Base-by-base conservation (phyloP, 176 grass and related monocot genomes). In the Pontederia paniculata region DNA sequence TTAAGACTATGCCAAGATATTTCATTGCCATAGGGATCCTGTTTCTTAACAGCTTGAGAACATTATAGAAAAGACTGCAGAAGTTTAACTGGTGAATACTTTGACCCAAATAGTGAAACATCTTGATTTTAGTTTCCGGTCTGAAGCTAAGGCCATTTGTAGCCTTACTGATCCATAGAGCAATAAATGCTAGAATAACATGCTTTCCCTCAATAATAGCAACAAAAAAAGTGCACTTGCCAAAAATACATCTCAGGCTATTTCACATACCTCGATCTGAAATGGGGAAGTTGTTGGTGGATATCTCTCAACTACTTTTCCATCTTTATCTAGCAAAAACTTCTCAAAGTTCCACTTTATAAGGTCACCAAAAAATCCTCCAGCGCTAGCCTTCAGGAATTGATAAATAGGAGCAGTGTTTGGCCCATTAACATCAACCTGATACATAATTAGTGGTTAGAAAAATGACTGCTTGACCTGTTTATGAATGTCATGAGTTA, bases 321-420 rank as follows among this genome's bases (percentile, higher is more conserved):
- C 93, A 45, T 80, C 91, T 75, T 98, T 98, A 50, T 91, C 83
- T 45, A 93, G 68, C 77, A 98, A 73, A 43, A 98, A 98, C 73
- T 98, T 98, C 61, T 91, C 93, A 73, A 91, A 98, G 73, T 91
- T 98, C 93, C 93, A 98, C 66, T 98, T 98, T 48, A 98, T 71
- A 51, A 98, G 46, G 77, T 91, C 93, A 51, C 87, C 87, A 70
- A 98, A 67, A 84, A 98, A 91, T 65, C 93, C 93, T 70, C 93
- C 93, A 67, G 87, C 93, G 80, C 73, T 91, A 5, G 87, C 91
- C 74, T 98, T 98, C 41, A 98, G 83, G 72, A 84, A 98, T 62
- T 88, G 71, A 66, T 91, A 91, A 59, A 98, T 65, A 50, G 93
- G 83, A 54, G 93, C 87, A 59, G 93, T 91, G 72, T 70, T 84